These are phyloP conservation scores for Pseudogymnoascus sp. DNA, from an alignment of 2,329 filamentous ascomycete species.

Conservation along the genomic window DNA sequence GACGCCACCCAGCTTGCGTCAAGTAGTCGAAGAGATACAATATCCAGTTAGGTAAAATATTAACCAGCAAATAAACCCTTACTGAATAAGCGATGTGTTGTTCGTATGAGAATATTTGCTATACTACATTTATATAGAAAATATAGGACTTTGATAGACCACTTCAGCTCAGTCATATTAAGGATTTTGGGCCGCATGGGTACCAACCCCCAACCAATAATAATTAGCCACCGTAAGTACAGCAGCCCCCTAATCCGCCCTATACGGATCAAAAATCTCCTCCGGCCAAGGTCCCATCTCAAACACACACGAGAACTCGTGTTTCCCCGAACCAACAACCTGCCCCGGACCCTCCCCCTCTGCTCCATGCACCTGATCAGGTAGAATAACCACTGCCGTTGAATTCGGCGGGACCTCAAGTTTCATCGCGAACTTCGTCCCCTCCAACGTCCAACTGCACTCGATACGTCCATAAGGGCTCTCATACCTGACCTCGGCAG, in stretches of 20 bases:
- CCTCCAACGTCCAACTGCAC: slow-evolving; percentile 18
- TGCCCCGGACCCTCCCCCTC: neutral
- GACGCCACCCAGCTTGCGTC: too few relatives aligned
- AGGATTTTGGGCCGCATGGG: neutral
- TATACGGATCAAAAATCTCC: slow-evolving; percentile 4
- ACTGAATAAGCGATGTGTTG: too few relatives aligned
- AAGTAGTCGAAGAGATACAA: too few relatives aligned
- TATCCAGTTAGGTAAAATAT: too few relatives aligned
- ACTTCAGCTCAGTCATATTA: neutral
- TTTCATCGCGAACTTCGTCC: slow-evolving; percentile 14
- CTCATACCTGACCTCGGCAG: slow-evolving; percentile 24
- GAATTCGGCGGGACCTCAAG: slow-evolving; percentile 20
- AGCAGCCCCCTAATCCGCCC: neutral
- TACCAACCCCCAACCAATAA: neutral
- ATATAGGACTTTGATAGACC: neutral
- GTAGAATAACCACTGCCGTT: slow-evolving; percentile 16
- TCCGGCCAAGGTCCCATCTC: slow-evolving; percentile 2
- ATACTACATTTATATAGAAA: neutral
- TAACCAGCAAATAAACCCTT: too few relatives aligned
- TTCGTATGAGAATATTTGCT: too few relatives aligned
- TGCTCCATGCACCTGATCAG: neutral
- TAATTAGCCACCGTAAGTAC: neutral
- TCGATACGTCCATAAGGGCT: slow-evolving; percentile 26
- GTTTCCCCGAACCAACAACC: slow-evolving; percentile 6
- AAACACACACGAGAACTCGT: slow-evolving; percentile 9